Evolutionary conservation across 495 filamentous ascomycete species (phyloP), one percentile per base, ranked within the genome.

Genomic region (Xylaria castorea): DNA sequence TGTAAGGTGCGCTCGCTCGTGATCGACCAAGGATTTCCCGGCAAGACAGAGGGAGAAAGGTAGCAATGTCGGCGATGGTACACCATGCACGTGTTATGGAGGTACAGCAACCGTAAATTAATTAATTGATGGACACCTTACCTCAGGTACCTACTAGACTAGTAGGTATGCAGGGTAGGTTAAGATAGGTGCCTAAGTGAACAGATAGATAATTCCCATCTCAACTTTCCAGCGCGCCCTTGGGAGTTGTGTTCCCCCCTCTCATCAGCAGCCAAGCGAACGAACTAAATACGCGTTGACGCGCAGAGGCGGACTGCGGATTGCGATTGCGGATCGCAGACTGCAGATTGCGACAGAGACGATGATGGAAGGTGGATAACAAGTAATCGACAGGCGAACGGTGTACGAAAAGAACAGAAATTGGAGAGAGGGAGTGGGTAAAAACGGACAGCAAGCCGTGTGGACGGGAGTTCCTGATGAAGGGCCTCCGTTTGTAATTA

Each of bases 31-130:
- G 62, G 60, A 58, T 58, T 46, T 66, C 61, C 70, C 48, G 70
- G 70, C 46, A 50, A n/a, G 61, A 65, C 20, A 12, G 50, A 27
- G 27, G 22, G 22, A 5, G n/a, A 44, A 27, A 36, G 50, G 66
- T 68, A 30, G 38, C 60, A 51, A 66, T 50, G 70, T 67, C 70
- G 70, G 70, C 70, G 70, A 66, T 51, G 63, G 70, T 51, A 72
- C 70, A 72, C 70, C 70, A 72, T 72, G 70, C 70, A 72, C 70
- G 70, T 72, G 62, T 72, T 66, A 72, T 72, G 63, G 70, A 72
- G 63, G 70, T 61, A 72, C 63, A 72, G 70, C 16, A 67, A 72
- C 62, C 62, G 70, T 36, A 72, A 72, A 67, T 72, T 66, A 72
- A 72, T 72, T 72, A 66, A 72, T 72, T 72, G 70, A 72, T 51